Conservation (phyloP, 805 yeast genomes). For the Nakazawaea laoshanensis region DNA sequence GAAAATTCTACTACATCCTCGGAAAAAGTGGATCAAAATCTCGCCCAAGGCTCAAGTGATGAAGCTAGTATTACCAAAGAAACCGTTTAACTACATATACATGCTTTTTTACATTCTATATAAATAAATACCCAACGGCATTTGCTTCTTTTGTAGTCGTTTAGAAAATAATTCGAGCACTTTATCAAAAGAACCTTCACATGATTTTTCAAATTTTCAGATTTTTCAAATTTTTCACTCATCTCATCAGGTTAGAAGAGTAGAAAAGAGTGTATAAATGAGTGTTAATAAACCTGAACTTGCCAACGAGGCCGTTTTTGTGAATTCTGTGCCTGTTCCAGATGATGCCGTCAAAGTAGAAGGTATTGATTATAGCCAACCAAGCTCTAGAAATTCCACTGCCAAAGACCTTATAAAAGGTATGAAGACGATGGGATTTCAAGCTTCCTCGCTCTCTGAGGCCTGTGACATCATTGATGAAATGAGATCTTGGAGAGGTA, state of each 20-base stretch:
- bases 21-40: background rate
- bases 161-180: too few relatives aligned
- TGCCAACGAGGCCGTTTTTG: slow-evolving; percentile 88
- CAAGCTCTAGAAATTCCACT: slow-evolving; percentile 63
- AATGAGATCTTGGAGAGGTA: slow-evolving; percentile 93
- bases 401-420: slow-evolving; percentile 74
- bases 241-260: background rate
- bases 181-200: too few relatives aligned
- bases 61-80: background rate
- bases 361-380: slow-evolving; percentile 85
- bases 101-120: too few relatives aligned
- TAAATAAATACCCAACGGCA: too few relatives aligned
- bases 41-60: background rate
- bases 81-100: background rate
- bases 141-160: too few relatives aligned
- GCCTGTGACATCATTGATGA: slow-evolving; percentile 91
- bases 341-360: slow-evolving; percentile 67
- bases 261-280: background rate
- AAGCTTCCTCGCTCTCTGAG: slow-evolving; percentile 75
- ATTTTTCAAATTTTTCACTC: background rate
- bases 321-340: slow-evolving; percentile 80
- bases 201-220: too few relatives aligned
- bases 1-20: background rate
- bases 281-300: slow-evolving; percentile 45
- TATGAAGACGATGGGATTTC: slow-evolving; percentile 96